Evolutionary conservation across 2,329 filamentous ascomycete genomes (phyloP), one percentile per base, ranked within the genome.

Genomic region (Myriosclerotinia scirpicola): DNA sequence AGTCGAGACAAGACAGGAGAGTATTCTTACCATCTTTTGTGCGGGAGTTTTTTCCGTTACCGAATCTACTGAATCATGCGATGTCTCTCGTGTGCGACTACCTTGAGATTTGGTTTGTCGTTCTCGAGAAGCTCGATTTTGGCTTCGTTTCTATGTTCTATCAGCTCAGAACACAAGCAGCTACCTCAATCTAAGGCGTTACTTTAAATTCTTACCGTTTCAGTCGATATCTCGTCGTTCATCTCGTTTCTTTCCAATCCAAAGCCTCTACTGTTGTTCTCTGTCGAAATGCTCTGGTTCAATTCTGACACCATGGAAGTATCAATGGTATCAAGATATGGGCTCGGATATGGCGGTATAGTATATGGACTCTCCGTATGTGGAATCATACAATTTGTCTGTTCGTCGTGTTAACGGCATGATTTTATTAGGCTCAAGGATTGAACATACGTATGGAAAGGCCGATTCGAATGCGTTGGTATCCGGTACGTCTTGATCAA

Each of bases 21-120:
- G n/a, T 2, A 17, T 46, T 17, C 65, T 38, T 30, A 66, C 65
- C 65, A 66, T 66, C 38, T 63, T 66, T 22, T 66, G 65, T 30
- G 65, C 65, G 1, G 65, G 65, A 11, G 65, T 66, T 22, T 63
- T 66, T 34, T 63, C 65, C 26, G 55, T 44, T 30, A 63, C 22
- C 3, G 65, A 66, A 20, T 66, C 65, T 30, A 34, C 54, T 30
- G 65, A 66, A 50, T 66, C 65, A 66, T 66, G 65, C 50, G 65
- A 66, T 63, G 59, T 62, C 60, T 66, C 65, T 38, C 65, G 54
- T 20, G 64, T 65, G 54, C 64, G 64, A 34, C n/a, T 46, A 4
- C 64, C 55, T 44, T 61, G 55, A 30, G 64, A 46, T 65, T 44
- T 60, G 26, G 48, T 34, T 26, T 61, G 61, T 26, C 42, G 50